phyloP scores from a whole-genome alignment of 768 basidiomycete genomes.

The Porpolomopsis calyptriformis region DNA sequence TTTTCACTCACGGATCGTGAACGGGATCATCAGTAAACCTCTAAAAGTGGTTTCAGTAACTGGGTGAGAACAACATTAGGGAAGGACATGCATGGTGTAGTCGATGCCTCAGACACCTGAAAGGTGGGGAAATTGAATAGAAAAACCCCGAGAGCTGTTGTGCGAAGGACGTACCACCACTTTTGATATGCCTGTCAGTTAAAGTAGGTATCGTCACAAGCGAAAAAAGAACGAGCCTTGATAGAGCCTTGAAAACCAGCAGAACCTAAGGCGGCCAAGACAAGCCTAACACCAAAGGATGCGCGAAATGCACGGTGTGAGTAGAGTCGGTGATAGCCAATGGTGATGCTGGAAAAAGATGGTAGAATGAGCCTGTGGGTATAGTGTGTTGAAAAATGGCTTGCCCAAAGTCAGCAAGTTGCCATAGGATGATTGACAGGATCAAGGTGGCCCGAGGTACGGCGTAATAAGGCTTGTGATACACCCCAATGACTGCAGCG shows the following conservation, averaged over 20 bases:
- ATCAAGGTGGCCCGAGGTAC: slow-evolving; percentile 37
- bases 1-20: slow-evolving; percentile 44
- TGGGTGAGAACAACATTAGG: slow-evolving; percentile 1
- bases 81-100: slow-evolving; percentile 57
- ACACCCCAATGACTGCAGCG: slow-evolving; percentile 42
- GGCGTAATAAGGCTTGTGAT: slow-evolving; percentile 35
- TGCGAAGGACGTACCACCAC: slow-evolving; percentile 39
- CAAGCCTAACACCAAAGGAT: slow-evolving; percentile 38
- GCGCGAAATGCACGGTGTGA: slow-evolving; percentile 66
- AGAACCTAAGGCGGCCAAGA: slow-evolving; percentile 56
- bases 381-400: slow-evolving; percentile 12
- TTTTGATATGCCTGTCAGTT: slow-evolving; percentile 12
- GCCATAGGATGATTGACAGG: slow-evolving; percentile 53
- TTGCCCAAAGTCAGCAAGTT: slow-evolving; percentile 61
- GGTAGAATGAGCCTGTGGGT: not conserved
- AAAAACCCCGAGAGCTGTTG: not conserved
- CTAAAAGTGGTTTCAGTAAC: slow-evolving; percentile 20
- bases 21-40: slow-evolving; percentile 61
- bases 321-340: slow-evolving; percentile 74
- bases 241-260: slow-evolving; percentile 74
- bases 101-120: slow-evolving; percentile 61
- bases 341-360: slow-evolving; percentile 41
- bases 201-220: not conserved
- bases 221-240: slow-evolving; percentile 34
- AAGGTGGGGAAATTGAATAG: not conserved